A percentile compares a stretch with the other conserved stretches of the same genome.
These are phyloP conservation scores for Prunus davidiana DNA, from an alignment of 306 rosid species.

Conservation along the genomic window DNA sequence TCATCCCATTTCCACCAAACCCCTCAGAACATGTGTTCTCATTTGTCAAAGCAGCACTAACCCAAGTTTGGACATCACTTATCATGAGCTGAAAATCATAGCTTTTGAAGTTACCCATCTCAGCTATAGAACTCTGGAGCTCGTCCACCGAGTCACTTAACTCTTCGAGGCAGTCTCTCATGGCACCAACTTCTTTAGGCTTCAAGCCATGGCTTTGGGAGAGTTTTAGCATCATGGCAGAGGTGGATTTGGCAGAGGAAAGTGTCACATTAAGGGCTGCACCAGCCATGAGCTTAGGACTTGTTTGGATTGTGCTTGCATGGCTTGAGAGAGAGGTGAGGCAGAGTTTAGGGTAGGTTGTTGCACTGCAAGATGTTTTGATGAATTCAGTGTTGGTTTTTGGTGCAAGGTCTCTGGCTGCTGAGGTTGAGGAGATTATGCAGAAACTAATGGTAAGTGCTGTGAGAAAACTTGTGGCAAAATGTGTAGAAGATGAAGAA, in stretches of 20 bases:
- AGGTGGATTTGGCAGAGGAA: constrained; percentile 44
- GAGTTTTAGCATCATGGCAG: constrained; percentile 28
- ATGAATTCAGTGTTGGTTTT: constrained; percentile 47
- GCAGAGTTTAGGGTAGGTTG: constrained; percentile 69
- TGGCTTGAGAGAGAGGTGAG: constrained; percentile 56
- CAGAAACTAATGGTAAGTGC: background rate
- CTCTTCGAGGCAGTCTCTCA: constrained; percentile 71
- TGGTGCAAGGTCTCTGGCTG: constrained; percentile 19
- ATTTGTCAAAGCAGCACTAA: constrained; percentile 73
- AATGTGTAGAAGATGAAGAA: constrained; percentile 19
- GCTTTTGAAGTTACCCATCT: constrained; percentile 37
- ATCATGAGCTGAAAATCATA: constrained; percentile 35
- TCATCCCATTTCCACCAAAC: constrained; percentile 29
- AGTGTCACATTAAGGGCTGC: constrained; percentile 64
- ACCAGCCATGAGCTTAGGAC: constrained; percentile 41
- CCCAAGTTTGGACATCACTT: constrained; percentile 71
- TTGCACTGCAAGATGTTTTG: constrained; percentile 57
- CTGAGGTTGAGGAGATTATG: constrained; percentile 14
- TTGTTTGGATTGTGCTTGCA: constrained; percentile 47
- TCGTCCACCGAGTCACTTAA: constrained; percentile 54
- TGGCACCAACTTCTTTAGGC: constrained; percentile 47
- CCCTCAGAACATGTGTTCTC: constrained; percentile 68
- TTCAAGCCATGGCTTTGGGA: constrained; percentile 31
- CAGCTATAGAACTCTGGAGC: constrained; percentile 43
- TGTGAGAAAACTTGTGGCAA: constrained; percentile 21